A percentile compares a stretch with the other conserved stretches of the same genome.
phyloP scores from a whole-genome alignment of 805 yeast genomes.

The Kodamaea hsintzibuensis region DNA sequence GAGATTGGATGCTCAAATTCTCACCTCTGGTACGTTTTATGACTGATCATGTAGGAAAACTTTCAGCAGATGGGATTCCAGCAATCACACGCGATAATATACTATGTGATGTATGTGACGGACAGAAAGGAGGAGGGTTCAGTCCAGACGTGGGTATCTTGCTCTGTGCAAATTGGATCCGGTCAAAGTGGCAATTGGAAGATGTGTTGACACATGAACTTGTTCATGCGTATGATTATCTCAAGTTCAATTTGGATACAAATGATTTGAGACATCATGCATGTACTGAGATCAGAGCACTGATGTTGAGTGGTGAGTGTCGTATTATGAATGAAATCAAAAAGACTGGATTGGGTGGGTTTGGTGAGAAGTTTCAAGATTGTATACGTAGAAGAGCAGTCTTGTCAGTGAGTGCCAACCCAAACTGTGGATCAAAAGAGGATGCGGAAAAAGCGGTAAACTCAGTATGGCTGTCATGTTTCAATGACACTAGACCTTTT shows the following conservation, averaged over 20 bases:
- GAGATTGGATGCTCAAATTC: slow-evolving; percentile 76
- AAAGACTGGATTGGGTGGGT: slow-evolving; percentile 50
- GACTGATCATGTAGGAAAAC: slow-evolving; percentile 76
- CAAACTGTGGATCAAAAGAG: slow-evolving; percentile 68
- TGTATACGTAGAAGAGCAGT: slow-evolving; percentile 90
- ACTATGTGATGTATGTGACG: slow-evolving; percentile 81
- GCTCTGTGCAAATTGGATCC: slow-evolving; percentile 80
- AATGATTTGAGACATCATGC: slow-evolving; percentile 87
- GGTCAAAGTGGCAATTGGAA: slow-evolving; percentile 77
- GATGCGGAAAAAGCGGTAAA: slow-evolving; percentile 80
- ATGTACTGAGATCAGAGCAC: slow-evolving; percentile 93
- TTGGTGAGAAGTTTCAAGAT: slow-evolving; percentile 82
- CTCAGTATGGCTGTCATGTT: slow-evolving; percentile 90
- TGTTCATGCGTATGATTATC: slow-evolving; percentile 89
- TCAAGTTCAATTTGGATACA: slow-evolving; percentile 88
- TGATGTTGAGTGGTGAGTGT: slow-evolving; percentile 92
- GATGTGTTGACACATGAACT: slow-evolving; percentile 92
- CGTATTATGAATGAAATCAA: slow-evolving; percentile 82
- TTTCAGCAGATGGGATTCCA: slow-evolving; percentile 42
- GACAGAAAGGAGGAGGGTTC: slow-evolving; percentile 84
- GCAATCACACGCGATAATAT: slow-evolving; percentile 53
- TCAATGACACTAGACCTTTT: slow-evolving; percentile 93
- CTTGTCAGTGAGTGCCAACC: slow-evolving; percentile 82
- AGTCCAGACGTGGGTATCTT: slow-evolving; percentile 87
- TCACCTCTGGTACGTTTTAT: slow-evolving; percentile 87